Evolutionary conservation across 2,329 filamentous ascomycete genomes (phyloP), one percentile per base, ranked within the genome.

Genomic region (Hypoxylon sp.): DNA sequence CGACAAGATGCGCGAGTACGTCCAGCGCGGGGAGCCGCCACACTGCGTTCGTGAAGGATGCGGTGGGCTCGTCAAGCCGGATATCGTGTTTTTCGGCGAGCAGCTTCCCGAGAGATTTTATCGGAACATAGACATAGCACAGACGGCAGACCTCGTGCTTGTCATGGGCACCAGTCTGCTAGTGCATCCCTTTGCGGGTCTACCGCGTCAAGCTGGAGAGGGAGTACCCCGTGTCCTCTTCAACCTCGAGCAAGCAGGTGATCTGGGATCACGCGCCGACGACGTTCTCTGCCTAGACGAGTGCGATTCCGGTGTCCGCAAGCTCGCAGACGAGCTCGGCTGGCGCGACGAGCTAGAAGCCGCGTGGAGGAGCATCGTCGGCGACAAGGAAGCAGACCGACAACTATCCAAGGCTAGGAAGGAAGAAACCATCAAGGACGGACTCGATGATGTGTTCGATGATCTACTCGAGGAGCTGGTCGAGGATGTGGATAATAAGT

Each of bases 11-110:
- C 80, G 79, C 63, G 73, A 82, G 56, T 82, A 86, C 51, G 84
- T 97, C 15, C 72, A 78, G 2, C 76, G 76, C 25, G 87, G 83
- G 16, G 77, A 83, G 17, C 88, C 96, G 0, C 90, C 93, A 0
- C 77, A 75, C 53, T 97, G 93, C 68, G 59, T 72, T 27, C 72
- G 75, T 3, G 66, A 75, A 6, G 68, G 74, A 13, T 97, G 93
- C 68, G 76, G 80, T 25, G 92, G 92, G 0, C 75, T 94, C 2
- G 90, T 97, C 26, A 97, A 97, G 73, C 92, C 92, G 0, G 90
- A 96, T 64, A 96, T 97, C 67, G 91, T 96, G 23, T 97, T 97
- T 73, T 97, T 96, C 63, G 91, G 91, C 40, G 91, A 77, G 66
- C 64, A 66, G 57, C 66, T 77, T 17, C 89, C 89, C 0, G 69